Percentiles rank a stretch among this genome's conserved stretches.
Evolutionary conservation across 345 rosid genomes (phyloP).

Genomic region (Eucalyptus marginata): DNA sequence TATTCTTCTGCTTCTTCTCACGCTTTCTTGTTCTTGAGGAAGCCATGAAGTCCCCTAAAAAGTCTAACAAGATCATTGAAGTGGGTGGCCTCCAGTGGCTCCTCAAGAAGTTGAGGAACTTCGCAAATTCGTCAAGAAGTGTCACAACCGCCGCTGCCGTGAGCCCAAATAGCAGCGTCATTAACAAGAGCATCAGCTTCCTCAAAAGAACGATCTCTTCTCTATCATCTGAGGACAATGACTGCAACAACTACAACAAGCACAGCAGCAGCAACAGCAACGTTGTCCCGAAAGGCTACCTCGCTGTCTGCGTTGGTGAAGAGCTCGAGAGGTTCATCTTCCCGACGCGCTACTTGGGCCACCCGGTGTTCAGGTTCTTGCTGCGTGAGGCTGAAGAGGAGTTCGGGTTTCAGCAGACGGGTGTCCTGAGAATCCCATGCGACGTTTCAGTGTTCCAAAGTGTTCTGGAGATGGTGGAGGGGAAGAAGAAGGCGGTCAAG

Average conservation of each 20-base stretch:
- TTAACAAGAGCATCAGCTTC: conserved; percentile 34
- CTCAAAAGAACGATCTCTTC: conserved; percentile 67
- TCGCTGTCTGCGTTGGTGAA: conserved; percentile 62
- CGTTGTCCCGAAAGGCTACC: conserved; percentile 39
- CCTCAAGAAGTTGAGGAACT: not conserved
- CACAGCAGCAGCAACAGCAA: not conserved
- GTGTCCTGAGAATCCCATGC: conserved; percentile 63
- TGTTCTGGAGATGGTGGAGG: not conserved
- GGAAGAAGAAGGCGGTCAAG: not conserved
- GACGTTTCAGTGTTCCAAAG: conserved; percentile 25
- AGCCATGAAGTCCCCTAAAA: not conserved
- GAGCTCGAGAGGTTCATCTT: conserved; percentile 58
- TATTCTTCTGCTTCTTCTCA: not conserved
- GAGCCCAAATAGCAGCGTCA: not conserved
- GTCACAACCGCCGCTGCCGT: not conserved
- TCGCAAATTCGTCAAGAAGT: not conserved
- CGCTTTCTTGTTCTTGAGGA: not conserved
- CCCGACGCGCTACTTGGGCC: conserved; percentile 52
- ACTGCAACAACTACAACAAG: not conserved
- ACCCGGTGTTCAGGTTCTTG: conserved; percentile 46
- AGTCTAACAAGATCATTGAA: not conserved
- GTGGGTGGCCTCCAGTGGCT: not conserved
- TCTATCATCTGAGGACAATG: not conserved
- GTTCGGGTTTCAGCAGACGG: conserved; percentile 67
- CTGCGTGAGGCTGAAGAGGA: conserved; percentile 76